Percentiles rank a stretch among this genome's conserved stretches.
Conservation (phyloP, 2,329 filamentous ascomycete species). For the Ilyonectria sp. region DNA sequence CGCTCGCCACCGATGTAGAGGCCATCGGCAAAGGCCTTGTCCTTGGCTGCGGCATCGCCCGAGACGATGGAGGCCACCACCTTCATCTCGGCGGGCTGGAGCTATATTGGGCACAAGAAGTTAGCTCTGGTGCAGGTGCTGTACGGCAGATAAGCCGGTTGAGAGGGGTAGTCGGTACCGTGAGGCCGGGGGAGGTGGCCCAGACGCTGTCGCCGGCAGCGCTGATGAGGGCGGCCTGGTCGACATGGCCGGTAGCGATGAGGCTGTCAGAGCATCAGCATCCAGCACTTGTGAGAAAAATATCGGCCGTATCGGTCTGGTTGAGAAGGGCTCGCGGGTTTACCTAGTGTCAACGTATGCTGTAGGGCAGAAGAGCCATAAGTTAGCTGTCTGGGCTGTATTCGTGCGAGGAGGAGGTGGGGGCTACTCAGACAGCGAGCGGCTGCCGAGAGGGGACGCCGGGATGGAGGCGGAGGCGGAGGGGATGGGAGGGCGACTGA, state of each 20-base stretch:
- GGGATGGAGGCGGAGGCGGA: conserved; percentile 38
- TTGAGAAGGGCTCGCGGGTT: conserved; percentile 28
- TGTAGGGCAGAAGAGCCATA: conserved; percentile 44
- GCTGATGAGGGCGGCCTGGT: conserved; percentile 90
- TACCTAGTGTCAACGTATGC: conserved; percentile 69
- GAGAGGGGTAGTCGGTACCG: conserved; percentile 67
- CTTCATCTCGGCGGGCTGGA: conserved; percentile 71
- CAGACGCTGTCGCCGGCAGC: conserved; percentile 84
- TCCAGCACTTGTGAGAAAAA: conserved; percentile 14
- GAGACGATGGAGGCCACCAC: conserved; percentile 67
- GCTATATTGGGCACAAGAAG: conserved; percentile 41
- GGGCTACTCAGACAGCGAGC: conserved; percentile 37
- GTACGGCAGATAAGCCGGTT: conserved; percentile 15
- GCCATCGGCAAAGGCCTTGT: conserved; percentile 80
- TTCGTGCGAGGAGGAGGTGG: conserved; percentile 39
- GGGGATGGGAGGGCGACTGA: conserved; percentile 54
- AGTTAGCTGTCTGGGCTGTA: conserved; percentile 31
- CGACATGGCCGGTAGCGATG: conserved; percentile 82
- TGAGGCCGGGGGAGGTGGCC: conserved; percentile 80
- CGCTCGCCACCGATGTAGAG: conserved; percentile 83
- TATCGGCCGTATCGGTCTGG: conserved; percentile 8
- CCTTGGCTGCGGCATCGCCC: conserved; percentile 63
- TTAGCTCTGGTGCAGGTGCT: conserved; percentile 20
- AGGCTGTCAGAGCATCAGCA: conserved; percentile 71
- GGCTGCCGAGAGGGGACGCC: conserved; percentile 41